phyloP scores from a whole-genome alignment of 495 filamentous ascomycete genomes.

The Penicillium riverlandense region DNA sequence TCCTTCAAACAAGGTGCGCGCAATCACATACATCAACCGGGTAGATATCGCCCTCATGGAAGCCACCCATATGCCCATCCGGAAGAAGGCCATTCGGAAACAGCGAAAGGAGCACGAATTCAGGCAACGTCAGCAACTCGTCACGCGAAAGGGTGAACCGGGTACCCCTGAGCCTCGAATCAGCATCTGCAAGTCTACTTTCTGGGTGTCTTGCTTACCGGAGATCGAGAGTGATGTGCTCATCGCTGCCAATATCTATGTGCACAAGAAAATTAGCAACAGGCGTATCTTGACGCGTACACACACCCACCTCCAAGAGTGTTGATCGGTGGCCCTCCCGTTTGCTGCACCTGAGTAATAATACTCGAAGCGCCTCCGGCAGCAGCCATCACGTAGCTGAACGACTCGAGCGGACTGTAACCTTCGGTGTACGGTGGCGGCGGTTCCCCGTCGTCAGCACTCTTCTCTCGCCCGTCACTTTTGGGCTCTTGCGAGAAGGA shows the following conservation, averaged over 20 bases:
- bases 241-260: slow-evolving; percentile 79
- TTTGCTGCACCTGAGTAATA: slow-evolving; percentile 96
- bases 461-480: slow-evolving; percentile 58
- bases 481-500: slow-evolving; percentile 66
- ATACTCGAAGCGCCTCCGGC: slow-evolving; percentile 96
- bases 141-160: slow-evolving; percentile 91
- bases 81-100: slow-evolving; percentile 97
- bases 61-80: slow-evolving; percentile 91
- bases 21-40: slow-evolving; percentile 81
- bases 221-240: slow-evolving; percentile 91
- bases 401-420: slow-evolving; percentile 82
- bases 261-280: slow-evolving; percentile 3
- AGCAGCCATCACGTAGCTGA: slow-evolving; percentile 96
- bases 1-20: slow-evolving; percentile 24
- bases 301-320: slow-evolving; percentile 70
- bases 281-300: background rate
- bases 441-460: slow-evolving; percentile 79
- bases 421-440: slow-evolving; percentile 96
- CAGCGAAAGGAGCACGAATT: slow-evolving; percentile 97
- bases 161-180: slow-evolving; percentile 56
- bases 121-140: slow-evolving; percentile 88
- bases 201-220: slow-evolving; percentile 49
- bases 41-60: slow-evolving; percentile 87
- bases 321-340: slow-evolving; percentile 76
- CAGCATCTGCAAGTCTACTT: slow-evolving; percentile 6